Base-by-base conservation (phyloP, 352 stramenopile species). In the Aphanomyces stellatus region DNA sequence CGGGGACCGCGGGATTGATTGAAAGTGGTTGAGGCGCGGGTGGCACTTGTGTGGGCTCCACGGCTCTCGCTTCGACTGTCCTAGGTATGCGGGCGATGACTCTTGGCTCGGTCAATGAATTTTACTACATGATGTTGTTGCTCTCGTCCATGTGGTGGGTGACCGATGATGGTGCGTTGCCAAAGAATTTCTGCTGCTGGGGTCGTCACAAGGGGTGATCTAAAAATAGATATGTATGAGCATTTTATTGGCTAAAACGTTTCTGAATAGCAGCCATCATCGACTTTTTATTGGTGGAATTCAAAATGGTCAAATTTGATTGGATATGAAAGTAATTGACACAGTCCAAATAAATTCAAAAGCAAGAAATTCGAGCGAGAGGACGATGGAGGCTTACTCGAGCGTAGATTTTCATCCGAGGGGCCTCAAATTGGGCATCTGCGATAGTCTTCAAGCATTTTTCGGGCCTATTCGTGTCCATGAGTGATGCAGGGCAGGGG, bases 381-480 rank as follows among this genome's bases (percentile, higher is more conserved):
- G n/a, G n/a, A n/a, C n/a, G n/a, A n/a, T n/a, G n/a, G n/a, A n/a
- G n/a, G n/a, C n/a, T n/a, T n/a, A n/a, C n/a, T n/a, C n/a, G n/a
- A n/a, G n/a, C n/a, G n/a, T n/a, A n/a, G n/a, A n/a, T n/a, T n/a
- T n/a, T n/a, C n/a, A n/a, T n/a, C n/a, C n/a, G n/a, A n/a, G n/a
- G n/a, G n/a, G 49, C 5, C 6, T 57, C 33, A 57, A 35, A 57
- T 22, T 7, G 8, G 22, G 22, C 17, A 22, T 15, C 30, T 15
- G 25, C 49, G 49, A 37, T 57, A 57, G n/a, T 30, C 49, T 57
- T 57, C 49, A 0, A 57, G 49, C 49, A 57, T 57, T n/a, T 57
- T 57, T 22, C 49, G 49, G 10, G 49, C 49, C 49, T 57, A 37
- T 15, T 10, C 46, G 46, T 30, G 25, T 30, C 24, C 1, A 53